Conservation (phyloP, 805 yeast species). For the Cyberlindnera xylosilytica region DNA sequence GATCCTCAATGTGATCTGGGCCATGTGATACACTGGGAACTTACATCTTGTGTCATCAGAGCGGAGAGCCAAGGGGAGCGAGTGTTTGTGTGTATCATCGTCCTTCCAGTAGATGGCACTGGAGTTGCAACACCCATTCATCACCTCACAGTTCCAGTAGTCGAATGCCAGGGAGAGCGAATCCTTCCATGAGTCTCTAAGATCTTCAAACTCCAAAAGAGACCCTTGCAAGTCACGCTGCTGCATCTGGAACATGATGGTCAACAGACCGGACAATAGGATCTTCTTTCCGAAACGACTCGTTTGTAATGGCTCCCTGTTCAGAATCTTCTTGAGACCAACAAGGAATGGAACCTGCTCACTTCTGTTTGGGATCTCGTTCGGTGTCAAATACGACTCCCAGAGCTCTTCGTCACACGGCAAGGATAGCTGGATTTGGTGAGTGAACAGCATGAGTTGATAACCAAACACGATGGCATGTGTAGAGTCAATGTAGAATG, state of each 20-base stretch:
- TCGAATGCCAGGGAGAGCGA: conserved; percentile 67
- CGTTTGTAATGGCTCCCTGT: conserved; percentile 42
- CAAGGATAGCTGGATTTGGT: conserved; percentile 57
- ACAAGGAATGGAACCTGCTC: conserved; percentile 45
- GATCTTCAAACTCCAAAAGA: conserved; percentile 40
- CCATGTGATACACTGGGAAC: conserved; percentile 67
- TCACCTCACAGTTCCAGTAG: conserved; percentile 55
- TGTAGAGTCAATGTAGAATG: conserved; percentile 75
- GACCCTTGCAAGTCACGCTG: conserved; percentile 63
- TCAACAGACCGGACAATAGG: conserved; percentile 60
- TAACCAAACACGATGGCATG: conserved; percentile 82
- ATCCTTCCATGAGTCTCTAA: conserved; percentile 63
- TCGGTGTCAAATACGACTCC: conserved; percentile 38
- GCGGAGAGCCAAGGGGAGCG: conserved; percentile 22
- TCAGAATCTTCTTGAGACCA: conserved; percentile 55
- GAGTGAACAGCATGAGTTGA: conserved; percentile 52
- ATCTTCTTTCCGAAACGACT: conserved; percentile 65
- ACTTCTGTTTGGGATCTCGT: conserved; percentile 25
- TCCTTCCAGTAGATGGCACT: conserved; percentile 24
- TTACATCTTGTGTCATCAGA: conserved; percentile 49
- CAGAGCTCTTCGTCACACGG: conserved; percentile 64
- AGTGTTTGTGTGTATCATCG: conserved; percentile 8
- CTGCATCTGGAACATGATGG: conserved; percentile 69
- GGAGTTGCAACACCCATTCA: conserved; percentile 31
- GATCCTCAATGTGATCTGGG: conserved; percentile 67